These are phyloP conservation scores for Candida smagusa DNA, from an alignment of 1,139 yeast species.

Conservation along the genomic window DNA sequence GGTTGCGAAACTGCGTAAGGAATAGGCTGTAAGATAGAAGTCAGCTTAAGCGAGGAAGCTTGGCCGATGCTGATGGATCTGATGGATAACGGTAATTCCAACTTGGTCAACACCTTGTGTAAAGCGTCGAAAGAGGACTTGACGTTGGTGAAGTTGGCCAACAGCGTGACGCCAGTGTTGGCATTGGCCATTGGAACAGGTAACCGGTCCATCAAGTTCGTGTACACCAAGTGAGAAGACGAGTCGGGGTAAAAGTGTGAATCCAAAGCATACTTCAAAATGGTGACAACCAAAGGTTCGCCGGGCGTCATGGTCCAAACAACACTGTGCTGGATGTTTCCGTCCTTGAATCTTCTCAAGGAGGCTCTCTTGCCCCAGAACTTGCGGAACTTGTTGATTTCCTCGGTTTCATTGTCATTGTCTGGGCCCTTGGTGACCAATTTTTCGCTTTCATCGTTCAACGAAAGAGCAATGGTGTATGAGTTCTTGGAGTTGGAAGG, in stretches of 20 bases:
- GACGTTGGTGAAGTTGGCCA: constrained; percentile 52
- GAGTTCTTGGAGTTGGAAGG: constrained; percentile 34
- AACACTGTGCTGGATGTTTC: constrained; percentile 83
- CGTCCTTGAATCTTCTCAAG: constrained; percentile 86
- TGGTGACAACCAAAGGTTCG: constrained; percentile 65
- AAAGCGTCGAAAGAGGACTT: constrained; percentile 66
- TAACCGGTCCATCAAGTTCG: constrained; percentile 6
- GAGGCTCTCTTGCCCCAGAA: constrained; percentile 92
- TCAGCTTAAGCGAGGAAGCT: constrained; percentile 66
- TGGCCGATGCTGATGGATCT: constrained; percentile 68
- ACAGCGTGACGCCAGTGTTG: constrained; percentile 50
- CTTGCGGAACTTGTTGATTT: constrained; percentile 60
- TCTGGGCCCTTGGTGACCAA: constrained; percentile 85
- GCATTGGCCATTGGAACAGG: constrained; percentile 37
- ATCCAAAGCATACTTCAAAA: constrained; percentile 60
- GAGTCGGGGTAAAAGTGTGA: constrained; percentile 56
- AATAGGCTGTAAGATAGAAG: constrained; percentile 75
- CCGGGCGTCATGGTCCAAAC: constrained; percentile 67
- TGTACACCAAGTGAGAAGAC: constrained; percentile 32
- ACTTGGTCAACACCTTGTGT: constrained; percentile 47
- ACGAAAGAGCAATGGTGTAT: constrained; percentile 60
- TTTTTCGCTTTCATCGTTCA: constrained; percentile 75
- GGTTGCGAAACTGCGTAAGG: constrained; percentile 78
- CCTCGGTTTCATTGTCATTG: constrained; percentile 50
- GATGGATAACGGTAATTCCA: constrained; percentile 69